Evolutionary conservation across 164 flowering plant genomes (phyloP), one percentile per base, ranked within the genome.

Genomic region (Chimonanthus praecox): DNA sequence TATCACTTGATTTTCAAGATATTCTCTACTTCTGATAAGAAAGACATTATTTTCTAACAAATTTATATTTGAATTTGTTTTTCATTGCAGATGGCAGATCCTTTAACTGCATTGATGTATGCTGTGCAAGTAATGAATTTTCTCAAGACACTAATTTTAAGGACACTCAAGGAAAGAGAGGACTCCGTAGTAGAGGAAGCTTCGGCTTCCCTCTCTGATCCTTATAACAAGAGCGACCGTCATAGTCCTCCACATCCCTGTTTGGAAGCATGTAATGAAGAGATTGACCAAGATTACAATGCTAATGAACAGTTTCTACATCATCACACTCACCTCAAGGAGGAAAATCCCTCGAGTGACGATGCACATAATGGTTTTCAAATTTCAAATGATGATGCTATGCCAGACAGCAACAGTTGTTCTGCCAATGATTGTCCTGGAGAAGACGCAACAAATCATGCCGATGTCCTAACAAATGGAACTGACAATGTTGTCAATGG

Each of bases 61-160:
- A 33, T 33, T 33, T 33, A 33, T 33, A 33, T 33, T 33, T 33
- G 33, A 33, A 33, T 46, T 20, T 62, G 15, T 20, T 16, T 63
- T 18, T 45, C 68, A 48, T 69, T 85, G 84, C 86, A 92, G 97
- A 92, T 92, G 94, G 90, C 87, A 13, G 97, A 92, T 82, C 97
- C 97, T 58, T 84, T 92, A 74, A 90, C 92, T 60, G 94, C 97
- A 64, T 69, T 92, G 84, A 90, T 90, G 93, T 89, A 92, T 77
- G 94, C 92, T 4, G 97, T 90, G 62, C 97, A 91, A 87, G 94
- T 91, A 71, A 89, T 91, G 97, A 91, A 91, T 80, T 91, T 90
- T 76, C 89, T 92, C 54, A 90, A 88, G 85, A 87, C 83, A 11
- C 88, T 92, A 50, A 86, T 92, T 47, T 18, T 79, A 13, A 89